phyloP scores from a whole-genome alignment of 2,329 filamentous ascomycete genomes.

The Bipolaris victoriae region DNA sequence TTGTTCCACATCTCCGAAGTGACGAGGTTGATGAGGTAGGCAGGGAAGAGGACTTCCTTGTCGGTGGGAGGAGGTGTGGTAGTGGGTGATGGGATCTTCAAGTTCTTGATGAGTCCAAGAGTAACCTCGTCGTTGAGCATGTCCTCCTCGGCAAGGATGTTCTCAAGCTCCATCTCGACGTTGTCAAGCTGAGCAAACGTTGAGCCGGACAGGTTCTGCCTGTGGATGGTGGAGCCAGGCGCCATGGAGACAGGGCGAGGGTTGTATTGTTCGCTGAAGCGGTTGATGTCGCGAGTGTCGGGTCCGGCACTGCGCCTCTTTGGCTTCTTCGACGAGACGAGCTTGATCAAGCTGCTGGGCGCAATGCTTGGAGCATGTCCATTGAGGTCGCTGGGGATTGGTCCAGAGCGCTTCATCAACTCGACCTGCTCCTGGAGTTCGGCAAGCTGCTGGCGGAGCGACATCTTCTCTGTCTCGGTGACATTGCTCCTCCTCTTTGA shows the following conservation, averaged over 20 bases:
- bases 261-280: constrained; percentile 91
- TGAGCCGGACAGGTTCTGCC: constrained; percentile 74
- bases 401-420: constrained; percentile 76
- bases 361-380: constrained; percentile 58
- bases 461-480: constrained; percentile 83
- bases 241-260: constrained; percentile 97
- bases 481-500: constrained; percentile 75
- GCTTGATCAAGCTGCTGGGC: constrained; percentile 85
- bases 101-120: constrained; percentile 91
- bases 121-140: constrained; percentile 96
- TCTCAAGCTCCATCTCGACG: constrained; percentile 93
- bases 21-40: constrained; percentile 97
- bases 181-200: constrained; percentile 85
- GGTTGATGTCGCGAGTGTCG: constrained; percentile 82
- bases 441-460: constrained; percentile 83
- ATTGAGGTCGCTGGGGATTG: constrained; percentile 74
- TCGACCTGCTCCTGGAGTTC: constrained; percentile 94
- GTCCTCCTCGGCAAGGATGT: constrained; percentile 91
- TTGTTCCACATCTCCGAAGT: constrained; percentile 99
- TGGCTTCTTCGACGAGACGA: constrained; percentile 95
- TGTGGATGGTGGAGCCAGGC: constrained; percentile 67
- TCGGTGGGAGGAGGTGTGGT: constrained; percentile 89
- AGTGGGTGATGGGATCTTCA: constrained; percentile 92
- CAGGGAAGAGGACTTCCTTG: constrained; percentile 98
- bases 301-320: constrained; percentile 91